A percentile compares a stretch with the other conserved stretches of the same genome.
Evolutionary conservation across 129 eudicot genomes (phyloP).

Genomic region (Smallanthus sonchifolius): DNA sequence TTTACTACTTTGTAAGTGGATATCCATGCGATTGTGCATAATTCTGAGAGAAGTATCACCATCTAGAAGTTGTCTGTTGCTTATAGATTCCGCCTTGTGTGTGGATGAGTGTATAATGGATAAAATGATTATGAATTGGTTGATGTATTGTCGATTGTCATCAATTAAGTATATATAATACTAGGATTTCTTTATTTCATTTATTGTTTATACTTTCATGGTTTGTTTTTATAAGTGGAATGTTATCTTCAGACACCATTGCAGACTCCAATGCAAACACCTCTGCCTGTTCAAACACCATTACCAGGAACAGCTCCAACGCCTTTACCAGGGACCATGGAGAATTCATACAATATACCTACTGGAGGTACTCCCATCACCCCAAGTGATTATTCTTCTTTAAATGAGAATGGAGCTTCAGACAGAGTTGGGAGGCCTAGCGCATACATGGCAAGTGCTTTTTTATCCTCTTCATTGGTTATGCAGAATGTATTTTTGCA

Average conservation of each 20-base stretch:
- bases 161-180: neutral
- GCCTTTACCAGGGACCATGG: slow-evolving; percentile 67
- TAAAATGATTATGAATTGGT: neutral
- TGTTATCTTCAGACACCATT: slow-evolving; percentile 51
- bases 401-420: slow-evolving; percentile 49
- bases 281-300: slow-evolving; percentile 83
- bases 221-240: neutral
- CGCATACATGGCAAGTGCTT: slow-evolving; percentile 68
- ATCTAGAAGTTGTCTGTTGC: too few relatives aligned
- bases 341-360: slow-evolving; percentile 77
- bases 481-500: neutral
- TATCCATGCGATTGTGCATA: neutral
- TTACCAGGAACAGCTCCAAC: slow-evolving; percentile 74
- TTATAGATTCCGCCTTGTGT: too few relatives aligned
- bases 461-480: neutral
- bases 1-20: slow-evolving; percentile 5
- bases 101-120: neutral
- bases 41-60: too few relatives aligned
- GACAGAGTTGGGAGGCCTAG: slow-evolving; percentile 71
- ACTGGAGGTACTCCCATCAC: slow-evolving; percentile 89
- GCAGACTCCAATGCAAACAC: slow-evolving; percentile 73
- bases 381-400: slow-evolving; percentile 69
- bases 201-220: neutral
- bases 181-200: neutral
- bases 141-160: neutral